A percentile compares a stretch with the other conserved stretches of the same genome.
phyloP scores from a whole-genome alignment of 441 rosid species.

The Populus hybrid region DNA sequence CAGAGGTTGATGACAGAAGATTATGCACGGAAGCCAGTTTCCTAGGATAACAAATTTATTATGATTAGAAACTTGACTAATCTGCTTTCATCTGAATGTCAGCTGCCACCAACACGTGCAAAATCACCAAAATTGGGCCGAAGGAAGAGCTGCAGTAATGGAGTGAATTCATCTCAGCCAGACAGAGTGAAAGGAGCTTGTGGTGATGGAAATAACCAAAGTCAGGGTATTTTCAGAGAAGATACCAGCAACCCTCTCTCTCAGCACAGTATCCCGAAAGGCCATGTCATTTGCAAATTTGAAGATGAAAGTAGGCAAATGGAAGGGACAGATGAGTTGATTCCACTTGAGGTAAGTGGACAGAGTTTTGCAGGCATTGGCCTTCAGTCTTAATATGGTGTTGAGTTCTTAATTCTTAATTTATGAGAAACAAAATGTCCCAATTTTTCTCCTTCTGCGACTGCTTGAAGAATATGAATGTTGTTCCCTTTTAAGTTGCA shows the following conservation, averaged over 20 bases:
- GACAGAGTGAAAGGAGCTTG: conserved; percentile 39
- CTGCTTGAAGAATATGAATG: conserved; percentile 29
- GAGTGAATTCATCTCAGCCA: conserved; percentile 32
- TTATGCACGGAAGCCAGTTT: neutral
- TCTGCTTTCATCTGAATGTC: conserved; percentile 22
- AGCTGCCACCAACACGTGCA: conserved; percentile 95
- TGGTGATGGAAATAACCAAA: conserved; percentile 32
- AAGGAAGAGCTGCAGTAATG: conserved; percentile 59
- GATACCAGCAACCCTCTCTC: conserved; percentile 18
- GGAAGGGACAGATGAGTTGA: conserved; percentile 27
- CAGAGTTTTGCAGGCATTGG: conserved; percentile 21
- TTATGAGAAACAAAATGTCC: conserved; percentile 30
- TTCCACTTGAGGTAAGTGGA: conserved; percentile 27
- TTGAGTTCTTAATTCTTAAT: conserved; percentile 28
- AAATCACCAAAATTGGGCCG: conserved; percentile 91
- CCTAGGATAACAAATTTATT: neutral
- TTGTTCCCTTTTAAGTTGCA: conserved; percentile 26
- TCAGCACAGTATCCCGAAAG: conserved; percentile 13
- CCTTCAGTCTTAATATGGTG: conserved; percentile 32
- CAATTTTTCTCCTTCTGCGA: conserved; percentile 20
- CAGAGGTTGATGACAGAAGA: neutral
- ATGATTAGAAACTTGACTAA: neutral
- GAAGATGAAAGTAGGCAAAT: conserved; percentile 16
- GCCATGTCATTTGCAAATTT: conserved; percentile 18
- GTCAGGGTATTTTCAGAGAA: conserved; percentile 34